Evolutionary conservation across 2,329 filamentous ascomycete genomes (phyloP).

Genomic region (Nectriaceae sp.): DNA sequence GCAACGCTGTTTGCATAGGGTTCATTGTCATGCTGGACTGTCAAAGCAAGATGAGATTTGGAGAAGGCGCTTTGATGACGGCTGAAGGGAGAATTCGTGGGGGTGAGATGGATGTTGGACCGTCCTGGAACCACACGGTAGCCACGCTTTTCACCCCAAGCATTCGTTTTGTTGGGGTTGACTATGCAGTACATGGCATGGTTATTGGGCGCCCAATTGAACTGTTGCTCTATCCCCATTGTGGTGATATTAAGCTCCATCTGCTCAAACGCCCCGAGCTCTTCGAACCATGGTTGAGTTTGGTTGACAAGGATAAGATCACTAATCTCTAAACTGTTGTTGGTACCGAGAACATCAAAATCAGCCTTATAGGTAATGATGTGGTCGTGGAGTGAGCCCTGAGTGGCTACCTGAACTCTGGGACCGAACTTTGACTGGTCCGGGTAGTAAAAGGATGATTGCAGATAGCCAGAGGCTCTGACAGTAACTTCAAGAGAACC

Average conservation of each 20-base stretch:
- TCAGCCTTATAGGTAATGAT: slow-evolving; percentile 43
- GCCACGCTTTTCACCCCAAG: slow-evolving; percentile 49
- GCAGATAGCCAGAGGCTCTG: slow-evolving; percentile 42
- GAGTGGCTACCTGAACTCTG: slow-evolving; percentile 38
- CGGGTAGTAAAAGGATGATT: slow-evolving; percentile 40
- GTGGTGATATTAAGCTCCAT: slow-evolving; percentile 31
- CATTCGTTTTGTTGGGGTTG: slow-evolving; percentile 47
- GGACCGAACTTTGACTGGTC: slow-evolving; percentile 37
- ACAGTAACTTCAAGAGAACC: slow-evolving; percentile 40
- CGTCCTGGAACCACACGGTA: slow-evolving; percentile 44
- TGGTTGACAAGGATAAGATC: slow-evolving; percentile 39
- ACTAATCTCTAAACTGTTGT: slow-evolving; percentile 40
- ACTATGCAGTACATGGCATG: slow-evolving; percentile 46
- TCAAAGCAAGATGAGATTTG: slow-evolving; percentile 33
- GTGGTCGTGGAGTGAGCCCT: slow-evolving; percentile 41
- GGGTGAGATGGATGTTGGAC: slow-evolving; percentile 43
- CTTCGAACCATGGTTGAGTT: slow-evolving; percentile 12
- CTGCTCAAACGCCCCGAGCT: slow-evolving; percentile 11
- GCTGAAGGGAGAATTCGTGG: slow-evolving; percentile 43
- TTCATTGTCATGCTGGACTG: slow-evolving; percentile 41
- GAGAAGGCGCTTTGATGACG: slow-evolving; percentile 49
- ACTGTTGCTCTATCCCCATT: slow-evolving; percentile 44
- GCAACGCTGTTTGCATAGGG: slow-evolving; percentile 35
- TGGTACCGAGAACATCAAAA: slow-evolving; percentile 38
- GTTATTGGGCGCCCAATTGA: slow-evolving; percentile 45